Conservation (phyloP, 2,329 filamentous ascomycete species). For the Exophiala calicioides region DNA sequence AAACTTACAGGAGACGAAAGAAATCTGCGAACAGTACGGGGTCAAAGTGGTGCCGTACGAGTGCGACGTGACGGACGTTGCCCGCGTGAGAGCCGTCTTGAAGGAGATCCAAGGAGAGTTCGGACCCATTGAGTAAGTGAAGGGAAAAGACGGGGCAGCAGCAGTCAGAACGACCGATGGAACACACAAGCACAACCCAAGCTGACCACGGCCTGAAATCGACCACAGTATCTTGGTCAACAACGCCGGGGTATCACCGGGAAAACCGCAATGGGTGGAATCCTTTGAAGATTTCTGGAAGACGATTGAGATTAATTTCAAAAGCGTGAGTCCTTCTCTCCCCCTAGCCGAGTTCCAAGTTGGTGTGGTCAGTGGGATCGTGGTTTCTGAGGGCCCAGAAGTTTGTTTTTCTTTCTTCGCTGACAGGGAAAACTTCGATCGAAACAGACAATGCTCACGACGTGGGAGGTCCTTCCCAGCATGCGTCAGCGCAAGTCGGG, state of each 20-base stretch:
- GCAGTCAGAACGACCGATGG: too few relatives aligned
- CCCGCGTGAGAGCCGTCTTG: conserved; percentile 19
- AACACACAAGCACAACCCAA: too few relatives aligned
- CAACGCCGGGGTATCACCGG: conserved; percentile 33
- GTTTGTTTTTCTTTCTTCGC: too few relatives aligned
- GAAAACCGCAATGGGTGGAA: conserved; percentile 28
- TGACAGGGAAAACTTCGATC: neutral
- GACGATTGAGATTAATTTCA: conserved; percentile 26
- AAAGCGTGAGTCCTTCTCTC: conserved; percentile 13
- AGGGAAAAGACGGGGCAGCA: conserved; percentile 10
- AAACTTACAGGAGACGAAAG: neutral
- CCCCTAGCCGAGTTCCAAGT: too few relatives aligned
- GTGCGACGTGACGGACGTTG: conserved; percentile 16
- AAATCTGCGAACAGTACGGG: neutral
- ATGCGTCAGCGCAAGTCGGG: conserved; percentile 19
- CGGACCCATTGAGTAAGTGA: conserved; percentile 24
- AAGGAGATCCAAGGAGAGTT: conserved; percentile 11
- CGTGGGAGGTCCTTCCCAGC: conserved; percentile 11
- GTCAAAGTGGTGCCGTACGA: neutral
- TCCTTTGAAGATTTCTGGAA: conserved; percentile 23
- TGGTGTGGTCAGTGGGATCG: too few relatives aligned
- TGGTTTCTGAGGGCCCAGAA: too few relatives aligned
- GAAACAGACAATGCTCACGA: conserved; percentile 15
- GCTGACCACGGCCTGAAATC: conserved; percentile 14
- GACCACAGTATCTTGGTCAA: conserved; percentile 32